Evolutionary conservation across 192 early-diverging fungal genomes (phyloP), one percentile per base, ranked within the genome.

Genomic region (Linnemannia elongata): DNA sequence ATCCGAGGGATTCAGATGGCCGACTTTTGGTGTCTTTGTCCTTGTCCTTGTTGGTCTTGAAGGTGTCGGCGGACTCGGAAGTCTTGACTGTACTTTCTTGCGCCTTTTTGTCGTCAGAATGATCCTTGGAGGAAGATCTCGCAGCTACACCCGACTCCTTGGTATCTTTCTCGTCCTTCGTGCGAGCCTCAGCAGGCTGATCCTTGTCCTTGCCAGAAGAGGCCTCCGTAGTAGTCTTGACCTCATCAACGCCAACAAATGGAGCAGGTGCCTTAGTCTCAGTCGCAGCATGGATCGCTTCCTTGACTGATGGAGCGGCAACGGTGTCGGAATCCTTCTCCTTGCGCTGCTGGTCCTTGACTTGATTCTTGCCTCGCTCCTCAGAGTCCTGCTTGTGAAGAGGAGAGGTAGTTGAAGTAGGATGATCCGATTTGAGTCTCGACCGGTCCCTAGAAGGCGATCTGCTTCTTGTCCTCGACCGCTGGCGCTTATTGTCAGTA

Each of bases 381-480:
- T 66, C 60, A 66, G 10, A 1, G 12, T 66, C 60, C 27, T 66
- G 60, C 10, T 66, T 66, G 0, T 66, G 60, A 6, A 15, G 60
- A 8, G 60, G 60, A 30, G 60, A 66, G 30, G 9, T 33, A 33
- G 49, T 52, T 18, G 49, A 52, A 22, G 18, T 2, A 18, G 6
- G 13, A 38, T 41, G 60, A 44, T 45, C 75, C 5, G 81, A 77
- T 17, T 75, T 81, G n/a, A 60, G 74, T 9, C 55, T 75, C 6
- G 72, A 76, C 8, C 76, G 39, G n/a, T 72, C 75, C 12, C 57
- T 30, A 4, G 82, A 83, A 6, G 27, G 47, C 1, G 76, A 69
- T 57, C 76, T 77, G n/a, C 39, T 41, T 20, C 63, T 63, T 33
- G 79, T 66, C 6, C 60, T 69, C 20, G 73, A 76, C 66, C 18